Base-by-base conservation (phyloP, 305 asterid genomes). In the Plantago lanceolata region DNA sequence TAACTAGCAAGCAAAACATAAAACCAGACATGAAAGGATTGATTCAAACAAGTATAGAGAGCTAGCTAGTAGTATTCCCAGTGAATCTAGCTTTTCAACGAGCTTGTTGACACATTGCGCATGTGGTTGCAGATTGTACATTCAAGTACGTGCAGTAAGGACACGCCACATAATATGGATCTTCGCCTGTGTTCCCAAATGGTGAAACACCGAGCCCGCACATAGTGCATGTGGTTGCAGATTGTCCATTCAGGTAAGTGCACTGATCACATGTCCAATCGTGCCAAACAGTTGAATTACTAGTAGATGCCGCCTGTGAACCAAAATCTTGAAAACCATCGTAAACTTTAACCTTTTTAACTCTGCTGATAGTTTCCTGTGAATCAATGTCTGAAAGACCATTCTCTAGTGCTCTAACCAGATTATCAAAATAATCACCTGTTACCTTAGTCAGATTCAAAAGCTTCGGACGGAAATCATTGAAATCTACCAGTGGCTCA, bases 391-490 rank as follows among this genome's bases (percentile, higher is more conserved):
- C 97, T 37, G 86, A 75, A 57, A 90, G 96, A 64, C 88, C 95
- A 50, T 84, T 85, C 82, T 88, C 97, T 44, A 90, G 68, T 59
- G 96, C 94, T 73, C 85, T 71, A 57, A 90, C 97, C 82, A 90
- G 67, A 77, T 88, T 90, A 51, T 90, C 96, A 65, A 90, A 90
- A 87, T 83, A 86, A 74, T 77, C 88, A 18, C 94, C 72, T 1
- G 97, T 88, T 63, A 86, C 92, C 95, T 91, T 88, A 19, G 97
- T 90, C 73, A 90, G 72, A 62, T 87, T 89, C 72, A 91, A 92
- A 71, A 90, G 90, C 79, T 90, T 90, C 2, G 85, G 81, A 44
- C 94, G 95, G 75, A 90, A 90, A 71, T 86, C 94, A 51, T 80
- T 80, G 74, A 90, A 90, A 61, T 82, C 91, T 67, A 75, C 79